These are phyloP conservation scores for Jatropha curcas DNA, from an alignment of 345 rosid genomes.

Conservation along the genomic window DNA sequence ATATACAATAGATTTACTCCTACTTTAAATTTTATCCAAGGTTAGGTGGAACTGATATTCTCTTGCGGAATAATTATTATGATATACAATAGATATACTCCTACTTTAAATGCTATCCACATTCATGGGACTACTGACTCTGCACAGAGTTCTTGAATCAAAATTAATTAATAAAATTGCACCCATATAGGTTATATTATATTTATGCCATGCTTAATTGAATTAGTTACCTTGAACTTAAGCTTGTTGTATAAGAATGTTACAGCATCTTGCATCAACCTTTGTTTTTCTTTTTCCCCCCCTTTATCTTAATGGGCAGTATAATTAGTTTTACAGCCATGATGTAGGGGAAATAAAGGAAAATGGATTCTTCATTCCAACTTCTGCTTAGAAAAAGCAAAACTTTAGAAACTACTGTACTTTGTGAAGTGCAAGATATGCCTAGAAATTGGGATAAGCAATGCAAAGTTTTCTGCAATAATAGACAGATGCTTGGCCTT, in stretches of 20 bases:
- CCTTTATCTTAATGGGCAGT: neutral
- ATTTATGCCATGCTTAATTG: neutral
- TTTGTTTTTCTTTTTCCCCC: neutral
- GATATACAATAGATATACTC: neutral
- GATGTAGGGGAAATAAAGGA: neutral
- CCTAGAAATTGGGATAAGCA: neutral
- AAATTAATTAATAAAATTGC: neutral
- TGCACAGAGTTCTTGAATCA: neutral
- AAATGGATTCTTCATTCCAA: neutral
- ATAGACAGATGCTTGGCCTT: neutral
- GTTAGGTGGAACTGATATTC: neutral
- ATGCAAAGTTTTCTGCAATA: neutral
- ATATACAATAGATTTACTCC: too few species aligned
- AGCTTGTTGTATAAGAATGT: neutral
- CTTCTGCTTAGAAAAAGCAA: neutral
- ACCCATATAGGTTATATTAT: neutral
- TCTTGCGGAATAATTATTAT: neutral
- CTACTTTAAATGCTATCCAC: neutral
- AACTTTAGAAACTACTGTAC: neutral
- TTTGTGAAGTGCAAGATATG: neutral
- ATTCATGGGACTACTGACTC: neutral
- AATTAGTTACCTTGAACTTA: neutral
- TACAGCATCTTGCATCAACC: neutral
- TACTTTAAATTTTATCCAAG: too few species aligned
- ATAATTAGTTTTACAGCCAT: neutral